Conservation (phyloP, 805 yeast species). For the Clavispora santaluciae region DNA sequence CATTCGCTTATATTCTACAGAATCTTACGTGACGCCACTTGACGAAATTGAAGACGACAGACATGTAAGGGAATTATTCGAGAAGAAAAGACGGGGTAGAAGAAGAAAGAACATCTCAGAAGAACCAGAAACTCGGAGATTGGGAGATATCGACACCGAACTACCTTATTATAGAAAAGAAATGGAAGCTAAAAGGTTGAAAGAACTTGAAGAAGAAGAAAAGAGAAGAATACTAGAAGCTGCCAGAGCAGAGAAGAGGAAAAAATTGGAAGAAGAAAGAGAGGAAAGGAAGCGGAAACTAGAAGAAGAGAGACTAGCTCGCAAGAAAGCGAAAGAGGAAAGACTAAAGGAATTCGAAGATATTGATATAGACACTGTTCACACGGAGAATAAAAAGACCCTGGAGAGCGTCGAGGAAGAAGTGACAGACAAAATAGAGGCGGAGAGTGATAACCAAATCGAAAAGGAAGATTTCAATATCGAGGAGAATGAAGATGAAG, state of each 20-base stretch:
- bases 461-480: slow-evolving; percentile 3
- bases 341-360: slow-evolving; percentile 4
- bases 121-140: slow-evolving; percentile 21
- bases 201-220: slow-evolving; percentile 15
- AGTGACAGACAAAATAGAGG: slow-evolving; percentile 1
- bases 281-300: slow-evolving; percentile 5
- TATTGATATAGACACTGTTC: slow-evolving; percentile 1
- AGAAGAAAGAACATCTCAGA: slow-evolving; percentile 37
- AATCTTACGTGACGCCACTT: slow-evolving; percentile 53
- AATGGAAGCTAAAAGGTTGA: slow-evolving; percentile 20
- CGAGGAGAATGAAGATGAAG: slow-evolving; percentile 5
- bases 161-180: slow-evolving; percentile 25
- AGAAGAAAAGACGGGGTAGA: slow-evolving; percentile 38
- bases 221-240: not conserved
- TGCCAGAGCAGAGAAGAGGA: slow-evolving; percentile 8
- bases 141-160: slow-evolving; percentile 27
- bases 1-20: slow-evolving; percentile 46
- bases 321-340: slow-evolving; percentile 3
- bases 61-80: slow-evolving; percentile 32
- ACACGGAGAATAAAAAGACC: not conserved
- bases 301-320: slow-evolving; percentile 5
- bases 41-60: slow-evolving; percentile 55
- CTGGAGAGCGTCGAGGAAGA: slow-evolving; percentile 2
- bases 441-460: slow-evolving; percentile 4
- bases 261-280: slow-evolving; percentile 9